A percentile compares a stretch with the other conserved stretches of the same genome.
Evolutionary conservation across 345 rosid species (phyloP).

Genomic region (Anacardium occidentale): DNA sequence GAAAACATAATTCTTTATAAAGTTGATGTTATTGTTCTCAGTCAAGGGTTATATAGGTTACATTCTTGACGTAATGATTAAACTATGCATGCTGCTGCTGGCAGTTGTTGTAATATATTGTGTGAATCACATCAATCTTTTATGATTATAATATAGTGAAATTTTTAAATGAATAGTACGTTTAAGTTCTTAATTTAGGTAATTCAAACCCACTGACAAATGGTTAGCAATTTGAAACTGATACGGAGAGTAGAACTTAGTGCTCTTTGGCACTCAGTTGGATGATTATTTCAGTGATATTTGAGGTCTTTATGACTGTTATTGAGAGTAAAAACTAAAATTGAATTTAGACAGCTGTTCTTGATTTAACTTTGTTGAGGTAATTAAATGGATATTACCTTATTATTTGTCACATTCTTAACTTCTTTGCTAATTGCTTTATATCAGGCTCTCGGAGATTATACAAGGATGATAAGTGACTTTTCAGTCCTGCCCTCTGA

Average conservation of each 20-base stretch:
- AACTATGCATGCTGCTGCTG: background rate
- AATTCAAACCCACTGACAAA: too few relatives aligned
- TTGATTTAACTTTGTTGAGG: background rate
- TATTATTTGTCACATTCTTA: background rate
- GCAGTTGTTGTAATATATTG: background rate
- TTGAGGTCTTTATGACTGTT: background rate
- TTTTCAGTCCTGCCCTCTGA: constrained; percentile 75
- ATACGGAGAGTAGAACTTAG: background rate
- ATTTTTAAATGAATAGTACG: too few relatives aligned
- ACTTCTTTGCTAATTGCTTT: background rate
- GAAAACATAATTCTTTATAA: background rate
- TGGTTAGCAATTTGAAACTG: background rate
- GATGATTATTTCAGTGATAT: background rate
- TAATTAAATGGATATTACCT: background rate
- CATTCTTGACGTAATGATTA: background rate
- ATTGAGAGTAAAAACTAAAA: background rate
- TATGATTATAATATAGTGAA: background rate
- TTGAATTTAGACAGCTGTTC: background rate
- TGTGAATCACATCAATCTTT: background rate
- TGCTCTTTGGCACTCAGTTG: background rate
- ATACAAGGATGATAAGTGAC: constrained; percentile 82
- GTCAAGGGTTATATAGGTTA: too few relatives aligned
- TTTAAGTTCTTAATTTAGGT: too few relatives aligned
- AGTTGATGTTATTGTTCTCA: background rate
- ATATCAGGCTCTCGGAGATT: constrained; percentile 85